These are phyloP conservation scores for Chlamydomonas sphaeroides DNA, from an alignment of 139 green algal species.

Conservation along the genomic window DNA sequence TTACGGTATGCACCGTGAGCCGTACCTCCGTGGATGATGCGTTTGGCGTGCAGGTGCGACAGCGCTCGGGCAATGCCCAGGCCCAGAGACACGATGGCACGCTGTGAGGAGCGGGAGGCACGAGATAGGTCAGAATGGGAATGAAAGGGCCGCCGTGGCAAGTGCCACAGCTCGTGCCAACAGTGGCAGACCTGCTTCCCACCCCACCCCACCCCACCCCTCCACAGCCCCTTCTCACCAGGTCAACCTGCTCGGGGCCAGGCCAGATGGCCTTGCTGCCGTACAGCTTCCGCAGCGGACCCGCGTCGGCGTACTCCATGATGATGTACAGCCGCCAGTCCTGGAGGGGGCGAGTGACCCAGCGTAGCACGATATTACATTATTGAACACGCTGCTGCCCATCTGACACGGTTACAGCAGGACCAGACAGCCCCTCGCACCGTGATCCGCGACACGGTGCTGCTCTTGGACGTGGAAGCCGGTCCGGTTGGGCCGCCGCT, in stretches of 20 bases:
- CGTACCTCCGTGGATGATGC: constrained; percentile 67
- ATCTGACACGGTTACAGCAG: background rate
- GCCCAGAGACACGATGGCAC: background rate
- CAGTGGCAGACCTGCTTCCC: no score
- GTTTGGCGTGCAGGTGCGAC: constrained; percentile 60
- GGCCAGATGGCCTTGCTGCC: background rate
- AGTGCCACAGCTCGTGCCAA: no score
- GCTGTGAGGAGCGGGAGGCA: background rate
- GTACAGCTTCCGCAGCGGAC: background rate
- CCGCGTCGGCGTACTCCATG: constrained; percentile 48
- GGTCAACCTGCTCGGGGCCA: background rate
- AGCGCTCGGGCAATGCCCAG: constrained; percentile 47
- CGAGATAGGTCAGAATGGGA: background rate
- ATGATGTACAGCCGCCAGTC: constrained; percentile 59
- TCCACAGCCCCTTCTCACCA: background rate
- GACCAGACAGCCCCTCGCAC: background rate
- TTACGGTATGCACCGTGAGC: background rate
- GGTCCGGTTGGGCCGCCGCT: background rate
- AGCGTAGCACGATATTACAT: constrained; percentile 4
- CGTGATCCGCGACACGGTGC: background rate
- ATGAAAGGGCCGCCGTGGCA: constrained; percentile 1
- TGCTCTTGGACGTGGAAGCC: no score
- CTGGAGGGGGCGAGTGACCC: background rate
- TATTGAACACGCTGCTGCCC: background rate
- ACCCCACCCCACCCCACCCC: background rate